These are phyloP conservation scores for Cadophora malorum DNA, from an alignment of 2,329 filamentous ascomycete species.

Conservation along the genomic window DNA sequence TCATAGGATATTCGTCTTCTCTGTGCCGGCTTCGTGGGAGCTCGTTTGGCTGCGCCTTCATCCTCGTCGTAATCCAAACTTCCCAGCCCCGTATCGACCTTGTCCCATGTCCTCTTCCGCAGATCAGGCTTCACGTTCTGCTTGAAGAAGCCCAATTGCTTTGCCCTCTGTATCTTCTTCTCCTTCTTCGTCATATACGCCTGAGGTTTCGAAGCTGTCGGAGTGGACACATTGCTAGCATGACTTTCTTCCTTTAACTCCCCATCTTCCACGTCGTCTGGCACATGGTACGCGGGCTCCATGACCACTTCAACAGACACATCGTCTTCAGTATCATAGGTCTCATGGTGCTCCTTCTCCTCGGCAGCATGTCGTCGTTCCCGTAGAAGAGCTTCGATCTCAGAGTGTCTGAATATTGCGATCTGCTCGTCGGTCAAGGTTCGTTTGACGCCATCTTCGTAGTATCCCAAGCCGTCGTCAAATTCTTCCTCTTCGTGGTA, in stretches of 20 bases:
- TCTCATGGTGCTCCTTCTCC: slow-evolving; percentile 24
- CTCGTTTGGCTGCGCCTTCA: slow-evolving; percentile 36
- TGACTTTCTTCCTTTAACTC: slow-evolving; percentile 32
- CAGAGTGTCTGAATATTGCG: slow-evolving; percentile 86
- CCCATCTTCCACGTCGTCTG: slow-evolving; percentile 31
- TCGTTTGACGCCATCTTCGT: slow-evolving; percentile 83
- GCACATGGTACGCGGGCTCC: background rate
- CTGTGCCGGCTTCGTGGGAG: slow-evolving; percentile 45
- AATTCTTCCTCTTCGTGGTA: slow-evolving; percentile 46
- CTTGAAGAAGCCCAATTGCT: slow-evolving; percentile 45
- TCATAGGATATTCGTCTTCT: slow-evolving; percentile 57
- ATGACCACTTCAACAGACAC: background rate
- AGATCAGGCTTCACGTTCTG: slow-evolving; percentile 62
- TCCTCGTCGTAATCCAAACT: slow-evolving; percentile 65
- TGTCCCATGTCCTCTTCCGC: slow-evolving; percentile 71
- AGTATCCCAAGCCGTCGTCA: slow-evolving; percentile 80
- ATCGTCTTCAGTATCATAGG: background rate
- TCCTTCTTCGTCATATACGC: slow-evolving; percentile 31
- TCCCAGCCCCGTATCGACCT: slow-evolving; percentile 66
- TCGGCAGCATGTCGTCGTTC: slow-evolving; percentile 48
- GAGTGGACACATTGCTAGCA: slow-evolving; percentile 25
- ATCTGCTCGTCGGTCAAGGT: slow-evolving; percentile 93
- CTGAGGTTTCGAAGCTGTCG: slow-evolving; percentile 17
- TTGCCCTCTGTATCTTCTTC: slow-evolving; percentile 38
- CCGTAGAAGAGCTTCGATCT: slow-evolving; percentile 75